Percentiles rank a stretch among this genome's conserved stretches.
phyloP scores from a whole-genome alignment of 2,329 filamentous ascomycete genomes.

The Neonectria neomacrospora region DNA sequence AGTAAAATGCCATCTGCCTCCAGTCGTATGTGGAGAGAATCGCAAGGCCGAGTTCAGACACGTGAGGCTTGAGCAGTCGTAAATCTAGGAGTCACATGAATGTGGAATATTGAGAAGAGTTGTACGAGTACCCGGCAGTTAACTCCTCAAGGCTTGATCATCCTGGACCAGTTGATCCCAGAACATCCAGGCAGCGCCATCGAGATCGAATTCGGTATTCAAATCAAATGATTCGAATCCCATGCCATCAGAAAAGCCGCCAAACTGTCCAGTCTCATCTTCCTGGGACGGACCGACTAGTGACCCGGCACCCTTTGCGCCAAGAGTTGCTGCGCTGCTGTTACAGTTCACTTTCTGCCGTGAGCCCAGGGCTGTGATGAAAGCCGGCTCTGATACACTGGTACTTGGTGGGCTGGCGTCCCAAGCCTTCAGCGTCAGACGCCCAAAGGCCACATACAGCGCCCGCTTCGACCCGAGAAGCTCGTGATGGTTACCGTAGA shows the following conservation, averaged over 20 bases:
- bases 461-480: conserved; percentile 43
- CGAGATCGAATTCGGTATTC: conserved; percentile 30
- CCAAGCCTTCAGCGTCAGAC: conserved; percentile 50
- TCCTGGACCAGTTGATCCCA: conserved; percentile 41
- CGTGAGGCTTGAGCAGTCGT: too few species aligned
- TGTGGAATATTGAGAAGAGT: too few species aligned
- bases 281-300: conserved; percentile 4
- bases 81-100: too few species aligned
- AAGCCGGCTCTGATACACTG: conserved; percentile 31
- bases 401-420: conserved; percentile 30
- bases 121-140: too few species aligned
- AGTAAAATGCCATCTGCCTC: too few species aligned
- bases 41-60: too few species aligned
- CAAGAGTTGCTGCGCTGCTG: not conserved
- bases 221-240: not conserved
- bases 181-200: conserved; percentile 41
- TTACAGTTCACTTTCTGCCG: not conserved
- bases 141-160: not conserved
- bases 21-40: too few species aligned
- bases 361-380: conserved; percentile 35
- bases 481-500: conserved; percentile 46
- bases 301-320: not conserved
- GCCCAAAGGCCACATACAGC: conserved; percentile 45
- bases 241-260: not conserved
- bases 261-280: not conserved